These are phyloP conservation scores for Conringia planisiliqua DNA, from an alignment of 345 rosid species.

Conservation along the genomic window DNA sequence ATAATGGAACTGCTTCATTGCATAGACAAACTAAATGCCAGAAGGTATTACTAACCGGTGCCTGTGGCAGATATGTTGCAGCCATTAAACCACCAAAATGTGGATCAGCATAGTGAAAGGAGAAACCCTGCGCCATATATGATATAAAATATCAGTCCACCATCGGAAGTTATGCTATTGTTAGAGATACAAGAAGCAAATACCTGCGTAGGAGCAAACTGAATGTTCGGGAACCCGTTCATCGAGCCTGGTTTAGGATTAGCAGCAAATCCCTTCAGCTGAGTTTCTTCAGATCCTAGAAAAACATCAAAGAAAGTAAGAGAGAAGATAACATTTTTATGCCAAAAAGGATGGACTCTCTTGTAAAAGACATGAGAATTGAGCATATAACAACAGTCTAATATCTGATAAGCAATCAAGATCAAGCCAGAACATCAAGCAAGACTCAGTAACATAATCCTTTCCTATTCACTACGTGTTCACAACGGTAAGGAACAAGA, in stretches of 20 bases:
- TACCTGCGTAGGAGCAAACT: conserved; percentile 47
- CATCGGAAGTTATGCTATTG: not conserved
- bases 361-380: not conserved
- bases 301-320: not conserved
- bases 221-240: conserved; percentile 45
- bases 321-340: not conserved
- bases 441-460: not conserved
- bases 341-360: not conserved
- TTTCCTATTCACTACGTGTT: not conserved
- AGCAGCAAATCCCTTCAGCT: conserved; percentile 37
- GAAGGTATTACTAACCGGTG: conserved; percentile 39
- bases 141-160: conserved; percentile 3
- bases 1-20: not conserved
- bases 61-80: conserved; percentile 46
- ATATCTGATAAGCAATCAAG: not conserved
- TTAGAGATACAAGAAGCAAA: conserved; percentile 24
- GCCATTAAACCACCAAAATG: conserved; percentile 44
- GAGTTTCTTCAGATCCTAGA: conserved; percentile 48
- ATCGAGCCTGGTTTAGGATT: conserved; percentile 37
- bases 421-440: conserved; percentile 4
- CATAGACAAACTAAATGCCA: not conserved
- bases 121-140: conserved; percentile 39
- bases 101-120: conserved; percentile 55
- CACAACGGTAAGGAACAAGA: not conserved
- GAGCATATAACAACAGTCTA: not conserved